Percentiles rank a stretch among this genome's conserved stretches.
phyloP scores from a whole-genome alignment of 441 rosid species.

The Erodium texanum region DNA sequence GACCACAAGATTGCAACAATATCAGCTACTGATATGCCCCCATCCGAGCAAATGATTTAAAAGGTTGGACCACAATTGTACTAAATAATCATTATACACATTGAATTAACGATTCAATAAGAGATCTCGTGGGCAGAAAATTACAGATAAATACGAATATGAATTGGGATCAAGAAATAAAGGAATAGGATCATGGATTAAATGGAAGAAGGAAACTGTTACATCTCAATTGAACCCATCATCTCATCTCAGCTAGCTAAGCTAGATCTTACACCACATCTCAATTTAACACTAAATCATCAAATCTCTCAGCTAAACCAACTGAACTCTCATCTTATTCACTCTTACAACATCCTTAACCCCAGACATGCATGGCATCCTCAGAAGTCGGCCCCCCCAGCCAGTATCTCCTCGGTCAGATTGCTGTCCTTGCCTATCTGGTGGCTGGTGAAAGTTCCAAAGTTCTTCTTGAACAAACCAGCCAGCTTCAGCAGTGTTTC shows the following conservation, averaged over 20 bases:
- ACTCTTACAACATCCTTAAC: neutral
- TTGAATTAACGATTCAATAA: too few species aligned
- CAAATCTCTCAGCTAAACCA: neutral
- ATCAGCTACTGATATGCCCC: neutral
- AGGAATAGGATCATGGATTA: neutral
- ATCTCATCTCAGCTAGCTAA: neutral
- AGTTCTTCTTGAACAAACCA: conserved; percentile 69
- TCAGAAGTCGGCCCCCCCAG: conserved; percentile 58
- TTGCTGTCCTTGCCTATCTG: conserved; percentile 65
- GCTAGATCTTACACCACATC: too few species aligned
- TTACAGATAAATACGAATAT: too few species aligned
- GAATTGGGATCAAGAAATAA: neutral
- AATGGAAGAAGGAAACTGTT: neutral
- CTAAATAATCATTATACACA: too few species aligned
- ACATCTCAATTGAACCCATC: conserved; percentile 4
- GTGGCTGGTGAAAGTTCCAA: conserved; percentile 51
- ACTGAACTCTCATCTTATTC: neutral
- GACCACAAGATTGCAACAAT: neutral
- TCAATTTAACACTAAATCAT: too few species aligned
- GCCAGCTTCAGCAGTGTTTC: conserved; percentile 62
- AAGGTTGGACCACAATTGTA: too few species aligned
- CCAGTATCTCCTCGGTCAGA: conserved; percentile 64
- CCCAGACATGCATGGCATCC: neutral
- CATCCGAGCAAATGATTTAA: too few species aligned
- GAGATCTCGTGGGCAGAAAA: too few species aligned